Base-by-base conservation (phyloP, 1,139 yeast genomes). In the Meyerozyma guilliermondii region DNA sequence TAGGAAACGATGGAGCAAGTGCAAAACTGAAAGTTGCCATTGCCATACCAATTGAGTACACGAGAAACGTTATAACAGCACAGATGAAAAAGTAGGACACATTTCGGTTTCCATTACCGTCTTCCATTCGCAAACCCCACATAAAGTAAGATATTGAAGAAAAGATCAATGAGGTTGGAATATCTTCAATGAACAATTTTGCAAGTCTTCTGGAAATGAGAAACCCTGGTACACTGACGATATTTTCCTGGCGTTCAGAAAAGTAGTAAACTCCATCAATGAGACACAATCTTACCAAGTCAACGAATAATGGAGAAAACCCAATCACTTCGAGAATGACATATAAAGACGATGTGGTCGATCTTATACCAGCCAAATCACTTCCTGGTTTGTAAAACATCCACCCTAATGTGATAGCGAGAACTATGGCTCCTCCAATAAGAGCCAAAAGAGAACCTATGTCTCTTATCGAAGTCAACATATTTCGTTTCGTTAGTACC, bases 271-370 rank as follows among this genome's bases (percentile, higher is more conserved):
- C 38, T 1, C 63, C 63, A 17, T 59, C 63, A 7, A 46, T 44
- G 4, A 48, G 42, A 59, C 62, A 59, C 11, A 59, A 47, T 5
- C 62, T 46, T 36, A 54, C 53, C 3, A 57, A 44, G 39, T 59
- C 63, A 46, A 58, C 49, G 13, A 55, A 52, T 39, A 58, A 47
- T 3, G 63, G 63, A 4, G 59, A 48, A 37, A 59, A 59, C 0
- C 62, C 63, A n/a, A 58, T 48, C 20, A 56, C 49, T 39, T 59
- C 62, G 35, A 59, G 43, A 44, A 55, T 50, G 6, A 54, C 52
- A 39, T 59, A 59, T 13, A 59, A 44, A 28, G 49, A 43, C 2
- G 61, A 55, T 2, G 52, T 52, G 7, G 50, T 49, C 9, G 62
- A 46, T 33, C 63, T 49, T 8, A 59, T 55, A 1, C 61, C 63